phyloP scores from a whole-genome alignment of 306 rosid genomes.

The Betula pendula region DNA sequence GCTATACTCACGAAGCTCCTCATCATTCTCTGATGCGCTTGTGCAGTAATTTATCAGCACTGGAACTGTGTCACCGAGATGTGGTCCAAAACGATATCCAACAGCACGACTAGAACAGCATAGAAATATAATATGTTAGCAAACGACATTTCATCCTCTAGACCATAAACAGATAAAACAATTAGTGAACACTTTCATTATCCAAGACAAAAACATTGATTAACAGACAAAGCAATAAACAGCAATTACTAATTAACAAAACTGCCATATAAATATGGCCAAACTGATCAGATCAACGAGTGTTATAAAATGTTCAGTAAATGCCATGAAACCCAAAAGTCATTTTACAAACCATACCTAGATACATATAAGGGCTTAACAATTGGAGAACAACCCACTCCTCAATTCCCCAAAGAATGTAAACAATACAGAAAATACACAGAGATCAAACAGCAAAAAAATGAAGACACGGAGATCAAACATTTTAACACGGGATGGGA shows the following conservation, averaged over 20 bases:
- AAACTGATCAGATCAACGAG: neutral
- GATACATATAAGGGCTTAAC: no score
- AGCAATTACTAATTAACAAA: neutral
- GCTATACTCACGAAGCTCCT: conserved; percentile 98
- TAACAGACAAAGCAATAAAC: neutral
- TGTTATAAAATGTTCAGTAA: neutral
- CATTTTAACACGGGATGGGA: no score
- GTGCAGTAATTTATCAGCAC: conserved; percentile 81
- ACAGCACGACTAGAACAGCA: conserved; percentile 84
- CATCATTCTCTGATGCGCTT: conserved; percentile 90
- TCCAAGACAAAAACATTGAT: neutral
- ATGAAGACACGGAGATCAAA: no score
- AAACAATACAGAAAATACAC: no score
- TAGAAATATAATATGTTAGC: conserved; percentile 28
- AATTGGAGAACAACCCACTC: no score
- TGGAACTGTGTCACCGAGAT: conserved; percentile 90
- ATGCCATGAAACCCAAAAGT: neutral
- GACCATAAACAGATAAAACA: neutral
- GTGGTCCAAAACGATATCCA: conserved; percentile 95
- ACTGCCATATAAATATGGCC: neutral
- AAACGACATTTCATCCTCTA: neutral
- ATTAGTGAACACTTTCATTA: neutral
- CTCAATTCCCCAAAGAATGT: no score
- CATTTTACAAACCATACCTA: no score
- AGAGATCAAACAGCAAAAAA: no score